phyloP scores from a whole-genome alignment of 2,329 filamentous ascomycete genomes.

The Penicillium sp. region DNA sequence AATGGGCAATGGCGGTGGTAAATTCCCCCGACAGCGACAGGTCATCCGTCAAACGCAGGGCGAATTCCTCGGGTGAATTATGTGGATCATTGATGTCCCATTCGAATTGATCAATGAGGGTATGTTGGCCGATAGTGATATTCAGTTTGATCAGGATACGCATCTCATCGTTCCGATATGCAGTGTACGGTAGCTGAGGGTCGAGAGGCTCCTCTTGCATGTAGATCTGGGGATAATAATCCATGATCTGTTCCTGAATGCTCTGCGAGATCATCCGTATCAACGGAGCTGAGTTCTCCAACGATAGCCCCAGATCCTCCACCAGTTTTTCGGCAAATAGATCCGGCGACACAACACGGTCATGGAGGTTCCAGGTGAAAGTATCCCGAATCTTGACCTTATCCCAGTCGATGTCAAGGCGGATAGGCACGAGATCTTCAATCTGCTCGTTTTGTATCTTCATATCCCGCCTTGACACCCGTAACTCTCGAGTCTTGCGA shows the following conservation, averaged over 20 bases:
- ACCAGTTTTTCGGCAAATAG: constrained; percentile 86
- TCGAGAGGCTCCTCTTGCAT: constrained; percentile 89
- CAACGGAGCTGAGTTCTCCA: constrained; percentile 61
- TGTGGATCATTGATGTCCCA: constrained; percentile 97
- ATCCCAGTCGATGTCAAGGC: constrained; percentile 92
- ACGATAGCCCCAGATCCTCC: constrained; percentile 78
- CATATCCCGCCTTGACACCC: constrained; percentile 77
- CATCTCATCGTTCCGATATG: constrained; percentile 99
- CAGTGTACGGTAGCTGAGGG: constrained; percentile 83
- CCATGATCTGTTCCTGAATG: constrained; percentile 84
- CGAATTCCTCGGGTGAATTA: constrained; percentile 95
- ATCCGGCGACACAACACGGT: constrained; percentile 76
- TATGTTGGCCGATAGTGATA: constrained; percentile 94
- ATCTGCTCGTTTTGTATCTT: constrained; percentile 83
- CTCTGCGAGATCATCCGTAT: constrained; percentile 67
- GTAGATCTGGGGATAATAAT: constrained; percentile 90
- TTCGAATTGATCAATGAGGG: constrained; percentile 94
- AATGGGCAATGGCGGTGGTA: constrained; percentile 95
- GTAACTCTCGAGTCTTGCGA: constrained; percentile 71
- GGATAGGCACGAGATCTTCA: constrained; percentile 87
- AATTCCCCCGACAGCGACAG: constrained; percentile 93
- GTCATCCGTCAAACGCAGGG: constrained; percentile 82
- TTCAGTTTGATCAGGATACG: constrained; percentile 93
- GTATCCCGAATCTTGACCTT: constrained; percentile 95
- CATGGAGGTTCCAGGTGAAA: constrained; percentile 97